phyloP scores from a whole-genome alignment of 345 rosid genomes.

The Pistacia vera region DNA sequence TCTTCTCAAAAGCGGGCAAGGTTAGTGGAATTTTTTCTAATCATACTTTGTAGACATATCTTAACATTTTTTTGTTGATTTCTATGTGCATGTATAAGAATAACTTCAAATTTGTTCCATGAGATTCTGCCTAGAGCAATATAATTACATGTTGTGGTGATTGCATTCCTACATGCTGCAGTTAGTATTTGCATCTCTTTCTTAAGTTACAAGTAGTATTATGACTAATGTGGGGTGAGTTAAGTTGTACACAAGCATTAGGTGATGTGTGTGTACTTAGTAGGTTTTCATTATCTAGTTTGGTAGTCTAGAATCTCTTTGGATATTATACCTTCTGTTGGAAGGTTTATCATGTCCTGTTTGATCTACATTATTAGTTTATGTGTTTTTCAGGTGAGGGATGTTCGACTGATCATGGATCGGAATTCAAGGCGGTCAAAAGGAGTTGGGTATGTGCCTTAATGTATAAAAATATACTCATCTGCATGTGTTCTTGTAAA shows the following conservation, averaged over 20 bases:
- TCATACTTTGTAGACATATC: slow-evolving; percentile 12
- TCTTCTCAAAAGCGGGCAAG: slow-evolving; percentile 96
- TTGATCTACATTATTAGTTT: slow-evolving; percentile 18
- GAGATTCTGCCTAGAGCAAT: slow-evolving; percentile 14
- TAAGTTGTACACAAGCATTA: slow-evolving; percentile 15
- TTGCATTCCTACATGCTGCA: slow-evolving; percentile 24
- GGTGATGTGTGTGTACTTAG: slow-evolving; percentile 4
- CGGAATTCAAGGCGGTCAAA: slow-evolving; percentile 93
- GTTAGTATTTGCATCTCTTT: slow-evolving; percentile 22
- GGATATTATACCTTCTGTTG: neutral
- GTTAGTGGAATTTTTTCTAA: slow-evolving; percentile 36
- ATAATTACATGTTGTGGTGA: slow-evolving; percentile 23
- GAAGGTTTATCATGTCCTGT: neutral
- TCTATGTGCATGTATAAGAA: neutral
- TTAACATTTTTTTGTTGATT: neutral
- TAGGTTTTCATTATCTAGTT: slow-evolving; percentile 12
- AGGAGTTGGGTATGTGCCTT: slow-evolving; percentile 91
- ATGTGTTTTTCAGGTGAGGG: slow-evolving; percentile 74
- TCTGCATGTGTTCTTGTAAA: slow-evolving; percentile 42
- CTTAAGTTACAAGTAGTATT: slow-evolving; percentile 30
- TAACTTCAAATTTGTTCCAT: slow-evolving; percentile 7
- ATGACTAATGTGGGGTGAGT: slow-evolving; percentile 31
- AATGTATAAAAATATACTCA: slow-evolving; percentile 13
- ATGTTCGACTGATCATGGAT: slow-evolving; percentile 96
- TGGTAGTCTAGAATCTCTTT: slow-evolving; percentile 5